Conservation (phyloP, 352 stramenopile species). For the Phytopythium cucurbitacearum region DNA sequence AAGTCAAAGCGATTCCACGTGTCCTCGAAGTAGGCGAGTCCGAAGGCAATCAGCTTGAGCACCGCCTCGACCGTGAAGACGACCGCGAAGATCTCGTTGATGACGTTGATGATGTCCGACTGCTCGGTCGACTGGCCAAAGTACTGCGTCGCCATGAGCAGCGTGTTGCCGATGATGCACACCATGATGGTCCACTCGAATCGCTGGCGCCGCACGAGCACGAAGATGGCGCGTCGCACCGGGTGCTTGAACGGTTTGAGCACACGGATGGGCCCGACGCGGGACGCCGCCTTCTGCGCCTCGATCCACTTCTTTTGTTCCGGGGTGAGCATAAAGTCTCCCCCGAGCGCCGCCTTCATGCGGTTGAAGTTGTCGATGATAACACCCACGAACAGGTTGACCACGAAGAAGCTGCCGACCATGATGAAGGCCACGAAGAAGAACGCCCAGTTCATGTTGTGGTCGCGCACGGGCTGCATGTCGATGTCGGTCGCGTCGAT, state of each 20-base stretch:
- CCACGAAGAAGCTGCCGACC: constrained; percentile 91
- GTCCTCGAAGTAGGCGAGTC: constrained; percentile 78
- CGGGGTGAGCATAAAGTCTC: constrained; percentile 79
- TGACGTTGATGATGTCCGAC: constrained; percentile 36
- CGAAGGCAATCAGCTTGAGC: constrained; percentile 84
- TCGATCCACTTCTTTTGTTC: constrained; percentile 91
- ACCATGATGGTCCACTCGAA: constrained; percentile 90
- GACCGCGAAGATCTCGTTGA: constrained; percentile 86
- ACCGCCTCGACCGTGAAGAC: constrained; percentile 88
- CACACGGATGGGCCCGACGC: constrained; percentile 56
- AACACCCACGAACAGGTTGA: constrained; percentile 93
- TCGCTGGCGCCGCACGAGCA: constrained; percentile 46
- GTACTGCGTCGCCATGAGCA: constrained; percentile 85
- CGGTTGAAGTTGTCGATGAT: constrained; percentile 95
- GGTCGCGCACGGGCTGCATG: constrained; percentile 90
- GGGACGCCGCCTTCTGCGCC: constrained; percentile 60
- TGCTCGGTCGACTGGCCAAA: constrained; percentile 77
- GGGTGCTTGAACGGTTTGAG: constrained; percentile 44
- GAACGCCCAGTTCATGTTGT: constrained; percentile 68
- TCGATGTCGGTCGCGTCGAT: constrained; percentile 87
- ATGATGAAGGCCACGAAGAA: constrained; percentile 93
- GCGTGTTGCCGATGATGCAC: constrained; percentile 88
- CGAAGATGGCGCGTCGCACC: constrained; percentile 56
- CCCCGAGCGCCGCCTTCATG: constrained; percentile 78
- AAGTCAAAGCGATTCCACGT: constrained; percentile 91